Evolutionary conservation across 805 yeast genomes (phyloP).

Genomic region (Wickerhamomyces bisporus): DNA sequence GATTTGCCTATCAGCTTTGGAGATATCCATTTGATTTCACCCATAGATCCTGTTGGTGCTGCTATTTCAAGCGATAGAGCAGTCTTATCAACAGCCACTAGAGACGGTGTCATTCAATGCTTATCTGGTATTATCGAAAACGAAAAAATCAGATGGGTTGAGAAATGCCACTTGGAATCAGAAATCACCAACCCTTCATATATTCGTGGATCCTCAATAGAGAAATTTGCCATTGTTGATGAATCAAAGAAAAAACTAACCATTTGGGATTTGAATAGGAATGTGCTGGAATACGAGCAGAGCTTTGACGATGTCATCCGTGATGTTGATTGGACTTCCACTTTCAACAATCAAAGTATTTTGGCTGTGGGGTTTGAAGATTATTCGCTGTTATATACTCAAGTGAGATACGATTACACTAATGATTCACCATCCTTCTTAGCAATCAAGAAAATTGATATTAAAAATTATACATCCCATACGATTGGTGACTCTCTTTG

Average conservation of each 20-base stretch:
- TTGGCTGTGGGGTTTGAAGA: slow-evolving; percentile 73
- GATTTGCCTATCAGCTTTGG: slow-evolving; percentile 34
- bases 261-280: slow-evolving; percentile 75
- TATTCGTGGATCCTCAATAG: slow-evolving; percentile 70
- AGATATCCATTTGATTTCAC: slow-evolving; percentile 39
- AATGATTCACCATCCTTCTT: slow-evolving; percentile 73
- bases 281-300: slow-evolving; percentile 59
- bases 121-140: slow-evolving; percentile 37
- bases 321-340: slow-evolving; percentile 88
- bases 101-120: slow-evolving; percentile 41
- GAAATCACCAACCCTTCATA: slow-evolving; percentile 46
- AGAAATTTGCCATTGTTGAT: slow-evolving; percentile 73
- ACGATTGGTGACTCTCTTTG: slow-evolving; percentile 85
- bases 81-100: slow-evolving; percentile 55
- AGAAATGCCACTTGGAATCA: slow-evolving; percentile 47
- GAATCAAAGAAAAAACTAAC: slow-evolving; percentile 43
- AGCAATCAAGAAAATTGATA: slow-evolving; percentile 67
- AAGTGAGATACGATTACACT: slow-evolving; percentile 84
- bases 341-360: slow-evolving; percentile 59
- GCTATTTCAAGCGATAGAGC: slow-evolving; percentile 30
- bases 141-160: slow-evolving; percentile 45
- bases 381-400: slow-evolving; percentile 66
- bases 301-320: slow-evolving; percentile 38
- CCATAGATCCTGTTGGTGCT: slow-evolving; percentile 60
- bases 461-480: slow-evolving; percentile 68